Conservation (phyloP, 495 filamentous ascomycete species). For the Sordaria brevicollis region DNA sequence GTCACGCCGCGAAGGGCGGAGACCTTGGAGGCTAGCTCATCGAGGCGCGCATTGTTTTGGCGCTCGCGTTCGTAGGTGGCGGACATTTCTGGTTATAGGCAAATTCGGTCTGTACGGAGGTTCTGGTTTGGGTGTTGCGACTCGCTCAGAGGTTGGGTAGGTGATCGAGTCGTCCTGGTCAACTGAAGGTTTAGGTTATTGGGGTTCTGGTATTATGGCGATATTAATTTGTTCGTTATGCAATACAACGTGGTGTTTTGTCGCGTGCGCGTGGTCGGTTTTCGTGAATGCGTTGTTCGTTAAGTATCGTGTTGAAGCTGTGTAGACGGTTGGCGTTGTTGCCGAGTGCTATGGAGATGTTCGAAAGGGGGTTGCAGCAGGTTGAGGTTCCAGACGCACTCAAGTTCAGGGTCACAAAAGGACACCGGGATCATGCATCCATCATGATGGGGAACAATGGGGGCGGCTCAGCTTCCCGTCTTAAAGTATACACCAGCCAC, state of each 20-base stretch:
- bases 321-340: not conserved
- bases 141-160: not conserved
- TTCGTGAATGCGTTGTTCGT: not conserved
- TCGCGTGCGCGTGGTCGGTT: not conserved
- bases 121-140: not conserved
- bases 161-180: not conserved
- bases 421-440: not conserved
- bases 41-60: slow-evolving; percentile 93
- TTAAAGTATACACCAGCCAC: not conserved
- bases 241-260: not conserved
- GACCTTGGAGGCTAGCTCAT: slow-evolving; percentile 82
- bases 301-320: not conserved
- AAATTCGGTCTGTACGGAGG: not conserved
- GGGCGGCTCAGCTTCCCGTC: not conserved
- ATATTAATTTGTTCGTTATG: not conserved
- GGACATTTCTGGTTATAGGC: slow-evolving; percentile 52
- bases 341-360: not conserved
- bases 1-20: slow-evolving; percentile 89
- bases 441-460: not conserved
- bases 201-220: not conserved
- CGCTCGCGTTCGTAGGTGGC: slow-evolving; percentile 91
- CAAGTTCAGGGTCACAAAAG: not conserved
- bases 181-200: not conserved
- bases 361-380: not conserved
- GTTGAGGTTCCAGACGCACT: not conserved